A percentile compares a stretch with the other conserved stretches of the same genome.
phyloP scores from a whole-genome alignment of 2,329 filamentous ascomycete species.

The Pyricularia grisea region DNA sequence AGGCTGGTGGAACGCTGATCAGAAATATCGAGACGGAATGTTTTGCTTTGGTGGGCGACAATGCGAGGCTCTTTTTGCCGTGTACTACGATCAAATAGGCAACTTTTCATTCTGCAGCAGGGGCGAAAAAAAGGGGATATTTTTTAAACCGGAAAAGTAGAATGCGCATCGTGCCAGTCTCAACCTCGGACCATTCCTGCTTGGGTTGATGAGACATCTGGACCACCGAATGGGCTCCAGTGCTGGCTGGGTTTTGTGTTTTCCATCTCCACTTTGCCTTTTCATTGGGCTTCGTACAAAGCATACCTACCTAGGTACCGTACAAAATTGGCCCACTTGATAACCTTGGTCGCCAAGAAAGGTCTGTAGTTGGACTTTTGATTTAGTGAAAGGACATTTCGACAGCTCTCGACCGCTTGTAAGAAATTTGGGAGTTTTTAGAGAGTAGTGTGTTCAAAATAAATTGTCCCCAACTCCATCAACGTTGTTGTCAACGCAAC shows the following conservation, averaged over 20 bases:
- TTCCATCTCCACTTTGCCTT: not conserved
- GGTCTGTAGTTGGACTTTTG: not conserved
- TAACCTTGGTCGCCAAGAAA: not conserved
- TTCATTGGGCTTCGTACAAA: not conserved
- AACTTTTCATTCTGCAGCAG: not conserved
- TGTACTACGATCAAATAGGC: not conserved
- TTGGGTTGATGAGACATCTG: not conserved
- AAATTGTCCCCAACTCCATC: no score
- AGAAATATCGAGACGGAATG: not conserved
- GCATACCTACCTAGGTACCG: no score
- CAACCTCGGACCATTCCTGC: not conserved
- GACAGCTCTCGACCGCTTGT: no score
- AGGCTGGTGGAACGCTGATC: not conserved
- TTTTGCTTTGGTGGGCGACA: not conserved
- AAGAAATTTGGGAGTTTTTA: no score
- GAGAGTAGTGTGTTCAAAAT: not conserved
- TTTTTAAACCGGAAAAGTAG: not conserved
- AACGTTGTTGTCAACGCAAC: not conserved
- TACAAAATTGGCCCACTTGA: not conserved
- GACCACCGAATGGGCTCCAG: not conserved
- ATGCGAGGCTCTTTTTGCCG: not conserved
- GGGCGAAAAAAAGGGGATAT: not conserved
- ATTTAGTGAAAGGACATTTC: not conserved
- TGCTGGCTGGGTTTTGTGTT: not conserved
- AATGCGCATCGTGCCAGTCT: no score